These are phyloP conservation scores for Trematosphaeria pertusa DNA, from an alignment of 2,329 filamentous ascomycete genomes.

Conservation along the genomic window DNA sequence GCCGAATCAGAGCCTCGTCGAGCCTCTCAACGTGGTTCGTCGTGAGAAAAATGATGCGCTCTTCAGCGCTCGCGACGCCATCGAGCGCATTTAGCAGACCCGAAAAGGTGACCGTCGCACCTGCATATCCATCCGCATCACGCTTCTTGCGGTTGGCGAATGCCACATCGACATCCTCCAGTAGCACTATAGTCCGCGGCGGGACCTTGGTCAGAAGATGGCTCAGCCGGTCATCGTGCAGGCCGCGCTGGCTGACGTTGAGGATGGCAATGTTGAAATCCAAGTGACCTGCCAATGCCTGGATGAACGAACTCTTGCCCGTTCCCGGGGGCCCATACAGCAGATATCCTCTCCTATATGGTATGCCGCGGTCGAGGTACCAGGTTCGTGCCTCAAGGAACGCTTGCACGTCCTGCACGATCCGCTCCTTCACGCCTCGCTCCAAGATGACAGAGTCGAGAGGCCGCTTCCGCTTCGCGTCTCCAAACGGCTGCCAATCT, in stretches of 20 bases:
- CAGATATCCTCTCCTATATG: slow-evolving; percentile 87
- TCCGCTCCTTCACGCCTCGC: slow-evolving; percentile 79
- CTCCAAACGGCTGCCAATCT: slow-evolving; percentile 84
- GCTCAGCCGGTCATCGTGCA: slow-evolving; percentile 89
- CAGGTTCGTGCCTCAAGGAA: slow-evolving; percentile 81
- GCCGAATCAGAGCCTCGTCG: slow-evolving; percentile 86
- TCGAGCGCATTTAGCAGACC: slow-evolving; percentile 77
- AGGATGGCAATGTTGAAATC: slow-evolving; percentile 93
- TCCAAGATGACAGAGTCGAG: slow-evolving; percentile 88
- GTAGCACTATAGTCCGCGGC: slow-evolving; percentile 77
- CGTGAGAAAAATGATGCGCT: slow-evolving; percentile 91
- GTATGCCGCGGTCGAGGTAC: slow-evolving; percentile 95
- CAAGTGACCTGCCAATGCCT: slow-evolving; percentile 89
- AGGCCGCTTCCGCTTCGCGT: slow-evolving; percentile 84
- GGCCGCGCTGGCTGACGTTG: slow-evolving; percentile 85
- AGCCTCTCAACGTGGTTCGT: slow-evolving; percentile 93
- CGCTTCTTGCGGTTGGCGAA: slow-evolving; percentile 81
- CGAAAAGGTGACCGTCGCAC: slow-evolving; percentile 91
- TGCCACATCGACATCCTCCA: slow-evolving; percentile 92
- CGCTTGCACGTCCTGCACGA: slow-evolving; percentile 81
- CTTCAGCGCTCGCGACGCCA: slow-evolving; percentile 92
- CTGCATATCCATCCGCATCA: slow-evolving; percentile 82
- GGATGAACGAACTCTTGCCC: slow-evolving; percentile 95
- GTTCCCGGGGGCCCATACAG: slow-evolving; percentile 89
- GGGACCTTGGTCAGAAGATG: slow-evolving; percentile 86